Conservation (phyloP, 1,284 basidiomycete genomes). For the Papiliotrema laurentii region DNA sequence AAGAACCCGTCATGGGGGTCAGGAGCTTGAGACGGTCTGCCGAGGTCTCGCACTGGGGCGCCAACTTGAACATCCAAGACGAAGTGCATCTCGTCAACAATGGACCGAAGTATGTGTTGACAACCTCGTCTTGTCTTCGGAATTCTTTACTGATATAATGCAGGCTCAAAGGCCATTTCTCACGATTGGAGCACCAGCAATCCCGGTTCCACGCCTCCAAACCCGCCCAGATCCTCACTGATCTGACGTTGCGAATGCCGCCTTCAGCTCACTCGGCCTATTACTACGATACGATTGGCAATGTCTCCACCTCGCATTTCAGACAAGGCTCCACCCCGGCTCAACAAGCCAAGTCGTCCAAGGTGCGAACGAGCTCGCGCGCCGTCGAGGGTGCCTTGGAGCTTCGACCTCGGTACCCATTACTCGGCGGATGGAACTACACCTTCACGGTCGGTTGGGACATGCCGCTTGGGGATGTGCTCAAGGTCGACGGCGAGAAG, state of each 20-base stretch:
- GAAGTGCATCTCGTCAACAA: conserved; percentile 77
- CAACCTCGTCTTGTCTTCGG: no score
- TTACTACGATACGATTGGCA: conserved; percentile 87
- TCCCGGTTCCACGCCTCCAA: conserved; percentile 59
- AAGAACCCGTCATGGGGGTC: conserved; percentile 73
- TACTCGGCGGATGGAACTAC: conserved; percentile 98
- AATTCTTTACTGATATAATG: not conserved
- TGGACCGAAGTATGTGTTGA: conserved; percentile 76
- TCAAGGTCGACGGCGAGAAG: conserved; percentile 49
- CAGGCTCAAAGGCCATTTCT: conserved; percentile 93
- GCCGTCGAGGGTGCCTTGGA: conserved; percentile 61
- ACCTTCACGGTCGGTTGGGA: conserved; percentile 92
- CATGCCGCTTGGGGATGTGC: conserved; percentile 63
- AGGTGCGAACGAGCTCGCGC: conserved; percentile 53
- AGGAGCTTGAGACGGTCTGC: conserved; percentile 67
- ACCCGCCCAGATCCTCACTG: conserved; percentile 66
- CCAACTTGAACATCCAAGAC: conserved; percentile 89
- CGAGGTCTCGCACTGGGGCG: conserved; percentile 96
- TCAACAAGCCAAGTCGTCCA: conserved; percentile 6
- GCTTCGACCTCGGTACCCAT: conserved; percentile 81
- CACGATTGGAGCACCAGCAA: conserved; percentile 83
- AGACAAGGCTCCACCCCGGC: conserved; percentile 52
- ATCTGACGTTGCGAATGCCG: conserved; percentile 67
- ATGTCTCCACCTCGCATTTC: conserved; percentile 91
- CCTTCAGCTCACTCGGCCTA: conserved; percentile 74